These are phyloP conservation scores for Metschnikowia lachancei DNA, from an alignment of 805 yeast genomes.

Conservation along the genomic window DNA sequence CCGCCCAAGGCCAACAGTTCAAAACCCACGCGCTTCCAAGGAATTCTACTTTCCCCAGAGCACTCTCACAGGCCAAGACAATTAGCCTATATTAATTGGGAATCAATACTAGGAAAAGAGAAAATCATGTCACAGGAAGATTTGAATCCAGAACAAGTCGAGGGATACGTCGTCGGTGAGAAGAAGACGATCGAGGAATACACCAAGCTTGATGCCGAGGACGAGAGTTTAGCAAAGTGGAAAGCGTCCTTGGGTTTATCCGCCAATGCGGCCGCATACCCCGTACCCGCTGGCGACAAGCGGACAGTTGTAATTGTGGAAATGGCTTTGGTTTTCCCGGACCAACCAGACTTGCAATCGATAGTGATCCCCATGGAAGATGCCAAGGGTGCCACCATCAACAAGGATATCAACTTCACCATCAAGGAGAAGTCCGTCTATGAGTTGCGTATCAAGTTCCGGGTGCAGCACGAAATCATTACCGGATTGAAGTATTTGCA, in stretches of 20 bases:
- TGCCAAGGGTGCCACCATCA: constrained; percentile 50
- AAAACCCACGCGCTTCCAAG: background rate
- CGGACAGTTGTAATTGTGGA: constrained; percentile 78
- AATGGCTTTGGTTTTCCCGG: constrained; percentile 68
- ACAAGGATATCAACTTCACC: constrained; percentile 64
- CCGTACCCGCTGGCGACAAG: constrained; percentile 66
- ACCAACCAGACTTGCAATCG: constrained; percentile 53
- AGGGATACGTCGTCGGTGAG: constrained; percentile 62
- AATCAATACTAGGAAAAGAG: background rate
- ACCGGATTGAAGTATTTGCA: constrained; percentile 88
- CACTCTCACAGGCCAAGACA: no score
- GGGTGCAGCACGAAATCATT: constrained; percentile 85
- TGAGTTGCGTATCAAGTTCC: constrained; percentile 68
- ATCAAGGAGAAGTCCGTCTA: constrained; percentile 78
- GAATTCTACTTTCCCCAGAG: no score
- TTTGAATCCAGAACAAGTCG: constrained; percentile 58
- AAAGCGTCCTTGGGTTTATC: constrained; percentile 80
- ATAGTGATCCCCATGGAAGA: constrained; percentile 68
- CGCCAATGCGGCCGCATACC: constrained; percentile 51
- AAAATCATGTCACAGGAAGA: constrained; percentile 39
- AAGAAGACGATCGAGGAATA: constrained; percentile 84
- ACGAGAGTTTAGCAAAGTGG: constrained; percentile 89
- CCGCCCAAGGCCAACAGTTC: background rate
- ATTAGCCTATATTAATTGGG: no score
- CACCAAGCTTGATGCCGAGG: constrained; percentile 79